Evolutionary conservation across 2,329 filamentous ascomycete species (phyloP), one percentile per base, ranked within the genome.

Genomic region (Penicillium sp.): DNA sequence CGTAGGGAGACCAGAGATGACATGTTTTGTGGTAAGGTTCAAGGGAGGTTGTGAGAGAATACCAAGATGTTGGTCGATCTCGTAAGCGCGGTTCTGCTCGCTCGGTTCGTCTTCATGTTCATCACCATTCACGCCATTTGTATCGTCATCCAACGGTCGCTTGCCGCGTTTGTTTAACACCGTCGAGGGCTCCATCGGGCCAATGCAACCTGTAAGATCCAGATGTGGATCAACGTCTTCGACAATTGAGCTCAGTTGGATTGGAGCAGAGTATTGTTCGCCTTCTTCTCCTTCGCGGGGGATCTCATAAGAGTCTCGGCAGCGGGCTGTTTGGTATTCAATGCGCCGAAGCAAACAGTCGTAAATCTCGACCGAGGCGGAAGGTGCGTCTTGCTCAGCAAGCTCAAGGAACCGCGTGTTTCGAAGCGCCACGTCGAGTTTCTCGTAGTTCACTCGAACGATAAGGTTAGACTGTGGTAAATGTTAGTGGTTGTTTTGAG

Each of bases 401-500:
- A 92, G 84, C n/a, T 86, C 81, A 51, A 88, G 85, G 3, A 97
- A 85, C 21, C 86, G 85, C 62, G 87, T 83, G 66, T 91, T 96
- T 55, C 93, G 90, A 61, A 96, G 80, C 49, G 90, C 87, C 10
- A 97, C 90, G 7, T 88, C 80, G 58, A 91, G 90, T 72, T 93
- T 95, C 55, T 92, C 88, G 68, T 91, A 88, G 70, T 96, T 97
- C 53, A 97, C 80, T 29, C 88, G 85, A 48, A 97, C 79, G 36
- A 92, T 82, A 62, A 92, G 79, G 57, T 89, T 84, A 49, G 85
- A 83, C 87, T 95, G 69, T 19, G 9, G 2, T 55, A 36, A n/a
- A 41, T 21, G n/a, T 59, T 48, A 60, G 50, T 62, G 54, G 53
- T 51, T 44, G 10, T 50, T 61, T 33, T 55, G 57, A 49, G 55